Base-by-base conservation (phyloP, 2,329 filamentous ascomycete genomes). In the Davidsoniella virescens region DNA sequence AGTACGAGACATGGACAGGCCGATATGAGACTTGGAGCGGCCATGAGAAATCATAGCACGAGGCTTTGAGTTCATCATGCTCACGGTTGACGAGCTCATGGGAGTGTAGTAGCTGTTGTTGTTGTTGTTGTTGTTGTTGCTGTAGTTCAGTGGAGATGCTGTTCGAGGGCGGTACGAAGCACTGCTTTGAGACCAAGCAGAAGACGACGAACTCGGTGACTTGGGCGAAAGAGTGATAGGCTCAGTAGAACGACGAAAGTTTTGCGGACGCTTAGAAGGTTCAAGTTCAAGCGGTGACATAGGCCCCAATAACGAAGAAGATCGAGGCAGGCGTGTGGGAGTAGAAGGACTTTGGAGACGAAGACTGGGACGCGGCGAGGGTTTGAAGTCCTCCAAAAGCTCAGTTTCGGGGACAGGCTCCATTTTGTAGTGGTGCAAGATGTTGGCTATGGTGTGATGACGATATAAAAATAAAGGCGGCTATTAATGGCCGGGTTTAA, bases 351-450 rank as follows among this genome's bases (percentile, higher is more conserved):
- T 66, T 51, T 69, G 70, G 20, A 75, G 62, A 53, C 73, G 71
- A 42, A 78, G 62, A 26, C 66, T 69, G 38, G 75, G 73, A 37
- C 78, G 65, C 56, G 75, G 75, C 48, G 74, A 71, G 50, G 75
- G 65, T 54, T 70, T 72, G 60, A 81, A 82, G 61, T 76, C 75
- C 68, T 80, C 76, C 72, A 82, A 76, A 56, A 76, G 70, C 67
- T 81, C 75, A 46, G 77, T 78, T 67, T 82, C 78, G 56, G 78
- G 78, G 59, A 82, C 78, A 52, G 77, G 75, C 64, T 82, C 78
- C 78, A 82, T 82, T 57, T 58, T 63, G 51, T 38, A 44, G 39
- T 7, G 48, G 25, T 36, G 39, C 26, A n/a, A 12, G 16, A 44
- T 14, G 5, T 20, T 29, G 8, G 16, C 20, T 41, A 18, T 33